A percentile compares a stretch with the other conserved stretches of the same genome.
Evolutionary conservation across 1,139 yeast species (phyloP).

Genomic region (Blastobotrys buckinghamii): DNA sequence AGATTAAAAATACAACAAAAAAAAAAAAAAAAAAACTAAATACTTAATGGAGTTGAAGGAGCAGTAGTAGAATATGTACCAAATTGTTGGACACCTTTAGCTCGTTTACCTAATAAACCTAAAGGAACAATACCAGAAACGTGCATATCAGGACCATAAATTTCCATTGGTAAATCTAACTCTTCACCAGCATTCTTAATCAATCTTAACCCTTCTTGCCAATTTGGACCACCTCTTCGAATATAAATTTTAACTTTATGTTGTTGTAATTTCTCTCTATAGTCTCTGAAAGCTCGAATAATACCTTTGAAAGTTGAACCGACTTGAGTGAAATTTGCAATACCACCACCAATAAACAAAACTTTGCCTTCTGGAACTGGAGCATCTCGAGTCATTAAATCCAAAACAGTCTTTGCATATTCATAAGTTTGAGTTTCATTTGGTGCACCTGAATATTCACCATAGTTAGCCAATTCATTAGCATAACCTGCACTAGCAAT

Average conservation of each 20-base stretch:
- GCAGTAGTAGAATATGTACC: slow-evolving; percentile 30
- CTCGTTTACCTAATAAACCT: slow-evolving; percentile 37
- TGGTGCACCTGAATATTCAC: slow-evolving; percentile 45
- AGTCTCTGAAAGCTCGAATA: slow-evolving; percentile 43
- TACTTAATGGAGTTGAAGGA: slow-evolving; percentile 31
- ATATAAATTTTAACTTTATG: slow-evolving; percentile 41
- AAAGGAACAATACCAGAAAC: slow-evolving; percentile 43
- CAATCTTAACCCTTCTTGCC: slow-evolving; percentile 44
- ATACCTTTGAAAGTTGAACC: slow-evolving; percentile 45
- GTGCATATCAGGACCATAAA: slow-evolving; percentile 47
- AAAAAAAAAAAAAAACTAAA: slow-evolving; percentile 20
- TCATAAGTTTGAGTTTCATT: slow-evolving; percentile 44
- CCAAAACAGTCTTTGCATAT: slow-evolving; percentile 44
- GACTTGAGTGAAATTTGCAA: slow-evolving; percentile 45
- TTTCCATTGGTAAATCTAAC: slow-evolving; percentile 42
- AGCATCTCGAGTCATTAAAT: slow-evolving; percentile 41
- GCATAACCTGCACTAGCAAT: slow-evolving; percentile 44
- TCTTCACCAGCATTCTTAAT: slow-evolving; percentile 43
- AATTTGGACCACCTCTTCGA: slow-evolving; percentile 45
- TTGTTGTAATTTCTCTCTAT: slow-evolving; percentile 33
- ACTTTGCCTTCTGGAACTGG: slow-evolving; percentile 39
- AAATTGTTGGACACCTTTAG: slow-evolving; percentile 36
- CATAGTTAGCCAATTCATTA: slow-evolving; percentile 41
- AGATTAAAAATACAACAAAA: no score
- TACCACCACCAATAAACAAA: slow-evolving; percentile 44